phyloP scores from a whole-genome alignment of 176 grass and related monocot species.

The Cenchrus purpureus region DNA sequence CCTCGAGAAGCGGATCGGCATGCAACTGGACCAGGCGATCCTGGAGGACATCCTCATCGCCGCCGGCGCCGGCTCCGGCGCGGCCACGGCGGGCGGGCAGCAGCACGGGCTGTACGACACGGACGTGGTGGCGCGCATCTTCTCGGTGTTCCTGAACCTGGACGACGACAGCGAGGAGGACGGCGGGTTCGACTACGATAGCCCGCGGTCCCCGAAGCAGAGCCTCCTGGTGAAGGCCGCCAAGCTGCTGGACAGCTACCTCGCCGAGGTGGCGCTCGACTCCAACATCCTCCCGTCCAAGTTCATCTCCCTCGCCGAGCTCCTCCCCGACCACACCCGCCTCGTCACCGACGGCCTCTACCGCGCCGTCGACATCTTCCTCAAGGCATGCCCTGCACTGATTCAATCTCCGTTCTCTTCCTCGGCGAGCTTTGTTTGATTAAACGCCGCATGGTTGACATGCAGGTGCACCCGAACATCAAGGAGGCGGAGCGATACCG shows the following conservation, averaged over 20 bases:
- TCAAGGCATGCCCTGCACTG: conserved; percentile 55
- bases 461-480: conserved; percentile 92
- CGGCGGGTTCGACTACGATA: conserved; percentile 67
- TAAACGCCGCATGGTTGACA: not conserved
- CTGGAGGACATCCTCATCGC: conserved; percentile 89
- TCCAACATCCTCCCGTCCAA: conserved; percentile 76
- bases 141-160: conserved; percentile 77
- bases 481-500: conserved; percentile 93
- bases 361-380: conserved; percentile 92
- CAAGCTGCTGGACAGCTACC: conserved; percentile 94
- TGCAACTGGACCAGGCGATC: conserved; percentile 89
- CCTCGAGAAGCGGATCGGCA: conserved; percentile 85
- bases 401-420: not conserved
- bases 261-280: conserved; percentile 90
- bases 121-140: conserved; percentile 76
- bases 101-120: conserved; percentile 72
- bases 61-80: conserved; percentile 5
- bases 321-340: conserved; percentile 87
- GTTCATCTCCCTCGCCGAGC: conserved; percentile 86
- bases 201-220: conserved; percentile 73
- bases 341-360: conserved; percentile 89
- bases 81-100: not conserved
- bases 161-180: conserved; percentile 63
- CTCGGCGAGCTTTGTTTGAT: not conserved
- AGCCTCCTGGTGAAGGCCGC: conserved; percentile 76